A percentile compares a stretch with the other conserved stretches of the same genome.
These are phyloP conservation scores for Tagetes patula DNA, from an alignment of 129 eudicot genomes.

Conservation along the genomic window DNA sequence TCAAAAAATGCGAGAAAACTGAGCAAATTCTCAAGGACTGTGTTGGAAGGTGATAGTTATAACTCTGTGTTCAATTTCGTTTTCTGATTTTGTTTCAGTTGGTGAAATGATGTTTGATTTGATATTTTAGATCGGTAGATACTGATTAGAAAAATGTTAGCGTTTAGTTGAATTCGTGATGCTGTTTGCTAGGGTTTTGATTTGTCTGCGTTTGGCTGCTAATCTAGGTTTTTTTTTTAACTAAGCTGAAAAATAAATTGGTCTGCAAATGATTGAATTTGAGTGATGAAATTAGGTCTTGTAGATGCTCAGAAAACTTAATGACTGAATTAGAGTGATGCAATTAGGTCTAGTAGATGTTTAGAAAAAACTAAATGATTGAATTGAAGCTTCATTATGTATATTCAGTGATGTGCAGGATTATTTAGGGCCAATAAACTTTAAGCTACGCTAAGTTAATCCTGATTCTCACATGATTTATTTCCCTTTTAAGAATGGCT, in stretches of 20 bases:
- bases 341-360: not conserved
- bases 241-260: not conserved
- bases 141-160: not conserved
- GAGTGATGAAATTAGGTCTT: slow-evolving; percentile 2
- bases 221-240: not conserved
- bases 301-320: not conserved
- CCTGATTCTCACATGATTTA: not conserved
- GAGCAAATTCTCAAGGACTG: slow-evolving; percentile 67
- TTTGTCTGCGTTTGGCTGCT: not conserved
- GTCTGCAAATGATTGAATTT: slow-evolving; percentile 4
- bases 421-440: not conserved
- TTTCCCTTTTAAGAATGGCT: not conserved
- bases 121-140: not conserved
- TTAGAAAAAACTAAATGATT: not conserved
- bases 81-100: not conserved
- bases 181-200: slow-evolving; percentile 15
- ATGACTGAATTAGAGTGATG: not conserved
- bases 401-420: not conserved
- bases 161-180: not conserved
- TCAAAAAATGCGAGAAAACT: slow-evolving; percentile 80
- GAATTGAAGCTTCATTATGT: not conserved
- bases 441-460: not conserved
- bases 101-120: slow-evolving; percentile 8
- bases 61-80: not conserved
- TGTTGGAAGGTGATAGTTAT: slow-evolving; percentile 56